Conservation (phyloP, 345 rosid genomes). For the Arabidopsis thaliana region DNA sequence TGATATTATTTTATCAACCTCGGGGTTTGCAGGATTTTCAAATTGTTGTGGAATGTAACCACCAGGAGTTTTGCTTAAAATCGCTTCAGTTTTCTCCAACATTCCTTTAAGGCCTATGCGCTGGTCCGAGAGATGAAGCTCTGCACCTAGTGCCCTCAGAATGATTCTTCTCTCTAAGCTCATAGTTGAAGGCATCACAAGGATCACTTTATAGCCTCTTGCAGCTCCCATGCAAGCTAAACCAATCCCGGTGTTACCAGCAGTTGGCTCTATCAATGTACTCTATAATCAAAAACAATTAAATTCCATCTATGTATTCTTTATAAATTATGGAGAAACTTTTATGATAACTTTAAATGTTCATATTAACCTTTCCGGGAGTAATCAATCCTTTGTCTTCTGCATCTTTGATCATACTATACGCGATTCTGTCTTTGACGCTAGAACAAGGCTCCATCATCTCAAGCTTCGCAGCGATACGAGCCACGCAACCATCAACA, state of each 20-base stretch:
- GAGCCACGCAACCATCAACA: constrained; percentile 67
- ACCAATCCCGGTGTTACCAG: constrained; percentile 83
- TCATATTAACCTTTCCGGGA: constrained; percentile 57
- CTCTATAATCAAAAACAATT: constrained; percentile 43
- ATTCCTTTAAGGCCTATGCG: constrained; percentile 49
- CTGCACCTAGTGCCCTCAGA: constrained; percentile 76
- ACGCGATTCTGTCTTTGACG: constrained; percentile 67
- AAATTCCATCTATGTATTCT: neutral
- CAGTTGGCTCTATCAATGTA: constrained; percentile 60
- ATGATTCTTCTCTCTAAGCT: constrained; percentile 75
- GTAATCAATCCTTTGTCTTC: constrained; percentile 71
- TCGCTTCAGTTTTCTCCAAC: constrained; percentile 55
- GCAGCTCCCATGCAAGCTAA: constrained; percentile 67
- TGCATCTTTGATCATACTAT: constrained; percentile 74
- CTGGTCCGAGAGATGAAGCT: constrained; percentile 55
- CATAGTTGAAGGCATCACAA: constrained; percentile 60
- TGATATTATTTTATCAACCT: constrained; percentile 45
- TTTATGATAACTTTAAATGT: neutral
- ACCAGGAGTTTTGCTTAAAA: constrained; percentile 59
- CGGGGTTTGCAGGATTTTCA: constrained; percentile 60
- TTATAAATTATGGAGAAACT: constrained; percentile 1
- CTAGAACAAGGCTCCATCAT: constrained; percentile 58
- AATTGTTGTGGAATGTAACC: constrained; percentile 49
- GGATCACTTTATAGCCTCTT: constrained; percentile 64
- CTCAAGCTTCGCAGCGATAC: constrained; percentile 75